Conservation (phyloP, 2,329 filamentous ascomycete species). For the Ascochyta lentis region DNA sequence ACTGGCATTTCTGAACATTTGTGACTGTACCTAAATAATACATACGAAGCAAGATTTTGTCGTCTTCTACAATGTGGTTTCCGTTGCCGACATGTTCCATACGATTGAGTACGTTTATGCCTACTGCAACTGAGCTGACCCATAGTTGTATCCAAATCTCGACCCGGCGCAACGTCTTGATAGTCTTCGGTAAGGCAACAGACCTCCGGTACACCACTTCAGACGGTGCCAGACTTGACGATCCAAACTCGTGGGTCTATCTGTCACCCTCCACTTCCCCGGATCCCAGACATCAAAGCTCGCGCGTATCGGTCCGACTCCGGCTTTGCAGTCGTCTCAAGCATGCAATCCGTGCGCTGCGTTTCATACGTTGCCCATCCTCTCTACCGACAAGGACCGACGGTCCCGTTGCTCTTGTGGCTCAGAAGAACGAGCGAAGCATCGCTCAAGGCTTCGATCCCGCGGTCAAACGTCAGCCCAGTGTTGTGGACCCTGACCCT, state of each 20-base stretch:
- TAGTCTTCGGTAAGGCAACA: too few relatives aligned
- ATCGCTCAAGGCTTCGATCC: neutral
- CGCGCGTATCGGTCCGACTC: constrained; percentile 9
- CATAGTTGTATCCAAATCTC: neutral
- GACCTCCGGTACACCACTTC: neutral
- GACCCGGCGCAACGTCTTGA: too few relatives aligned
- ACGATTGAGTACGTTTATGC: neutral
- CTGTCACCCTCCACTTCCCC: constrained; percentile 11
- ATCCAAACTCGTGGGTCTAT: neutral
- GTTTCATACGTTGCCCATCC: neutral
- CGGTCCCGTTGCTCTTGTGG: neutral
- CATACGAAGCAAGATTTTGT: neutral
- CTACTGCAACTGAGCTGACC: neutral
- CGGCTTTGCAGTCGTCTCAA: neutral
- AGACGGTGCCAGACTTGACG: neutral
- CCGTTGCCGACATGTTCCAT: neutral
- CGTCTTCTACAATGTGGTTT: neutral
- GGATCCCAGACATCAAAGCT: constrained; percentile 4
- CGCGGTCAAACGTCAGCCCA: constrained; percentile 1
- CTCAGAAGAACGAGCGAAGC: neutral
- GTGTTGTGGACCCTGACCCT: neutral
- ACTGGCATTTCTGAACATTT: neutral
- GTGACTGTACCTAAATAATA: neutral
- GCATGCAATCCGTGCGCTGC: neutral
- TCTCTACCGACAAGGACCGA: neutral